Percentiles rank a stretch among this genome's conserved stretches.
Evolutionary conservation across 208 protist genomes (phyloP).

Genomic region (Balamuthia mandrillaris): DNA sequence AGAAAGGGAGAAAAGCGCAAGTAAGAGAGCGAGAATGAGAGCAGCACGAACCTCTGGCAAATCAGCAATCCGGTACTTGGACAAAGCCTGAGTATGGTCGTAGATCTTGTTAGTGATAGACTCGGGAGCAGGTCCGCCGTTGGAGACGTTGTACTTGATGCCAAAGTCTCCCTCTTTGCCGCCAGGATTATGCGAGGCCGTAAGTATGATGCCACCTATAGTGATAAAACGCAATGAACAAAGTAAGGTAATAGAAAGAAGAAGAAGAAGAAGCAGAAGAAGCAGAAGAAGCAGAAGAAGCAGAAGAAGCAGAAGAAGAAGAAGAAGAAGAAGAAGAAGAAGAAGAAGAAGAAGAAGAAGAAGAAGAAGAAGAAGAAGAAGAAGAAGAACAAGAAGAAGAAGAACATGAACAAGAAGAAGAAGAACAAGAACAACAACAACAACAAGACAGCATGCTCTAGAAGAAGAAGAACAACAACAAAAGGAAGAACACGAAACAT

Average conservation of each 20-base stretch:
- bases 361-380: no score
- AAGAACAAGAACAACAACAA: no score
- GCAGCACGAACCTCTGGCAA: constrained; percentile 60
- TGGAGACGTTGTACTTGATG: constrained; percentile 97
- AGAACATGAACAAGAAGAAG: no score
- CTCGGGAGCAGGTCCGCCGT: constrained; percentile 93
- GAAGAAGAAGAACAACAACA: no score
- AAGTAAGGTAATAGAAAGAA: no score
- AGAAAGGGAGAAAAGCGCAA: neutral
- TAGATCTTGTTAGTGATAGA: constrained; percentile 89
- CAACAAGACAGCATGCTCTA: neutral
- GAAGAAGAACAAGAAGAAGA: no score
- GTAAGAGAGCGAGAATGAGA: neutral
- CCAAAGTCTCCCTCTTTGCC: constrained; percentile 93
- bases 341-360: no score
- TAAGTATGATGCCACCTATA: constrained; percentile 92
- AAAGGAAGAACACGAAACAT: neutral
- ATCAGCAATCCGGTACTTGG: constrained; percentile 64
- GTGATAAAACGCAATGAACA: no score
- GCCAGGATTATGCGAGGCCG: constrained; percentile 96
- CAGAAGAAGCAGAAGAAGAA: no score
- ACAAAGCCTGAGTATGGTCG: constrained; percentile 75
- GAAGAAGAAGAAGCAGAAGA: no score
- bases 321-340: no score
- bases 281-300: no score